phyloP scores from a whole-genome alignment of 73 alveolate species.

The Blepharisma stoltei region DNA sequence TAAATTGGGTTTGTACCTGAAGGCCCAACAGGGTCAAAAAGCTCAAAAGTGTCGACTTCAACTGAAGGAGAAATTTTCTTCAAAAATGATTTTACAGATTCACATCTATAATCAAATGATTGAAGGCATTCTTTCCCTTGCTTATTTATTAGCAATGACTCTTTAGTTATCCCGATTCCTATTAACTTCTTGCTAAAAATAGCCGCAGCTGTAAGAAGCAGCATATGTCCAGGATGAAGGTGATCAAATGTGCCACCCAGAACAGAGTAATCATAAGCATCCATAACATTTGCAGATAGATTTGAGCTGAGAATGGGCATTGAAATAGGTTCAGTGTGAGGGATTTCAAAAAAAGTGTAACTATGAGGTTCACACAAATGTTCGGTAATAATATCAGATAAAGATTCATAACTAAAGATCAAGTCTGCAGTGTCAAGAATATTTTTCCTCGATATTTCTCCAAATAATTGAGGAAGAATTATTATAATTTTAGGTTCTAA shows the following conservation, averaged over 20 bases:
- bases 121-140: constrained; percentile 38
- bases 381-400: not conserved
- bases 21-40: constrained; percentile 55
- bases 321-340: not conserved
- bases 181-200: constrained; percentile 38
- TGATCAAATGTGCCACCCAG: constrained; percentile 70
- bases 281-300: not conserved
- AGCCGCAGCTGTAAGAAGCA: constrained; percentile 47
- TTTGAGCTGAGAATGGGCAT: not conserved
- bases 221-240: constrained; percentile 53
- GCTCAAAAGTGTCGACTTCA: constrained; percentile 38
- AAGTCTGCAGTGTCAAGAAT: not conserved
- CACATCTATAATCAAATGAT: constrained; percentile 34
- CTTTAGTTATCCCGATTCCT: constrained; percentile 48
- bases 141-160: constrained; percentile 40
- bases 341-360: not conserved
- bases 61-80: constrained; percentile 28
- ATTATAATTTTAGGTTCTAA: not conserved
- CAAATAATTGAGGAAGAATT: constrained; percentile 7
- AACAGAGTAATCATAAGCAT: constrained; percentile 34
- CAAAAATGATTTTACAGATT: constrained; percentile 39
- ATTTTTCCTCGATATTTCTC: not conserved
- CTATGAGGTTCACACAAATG: not conserved
- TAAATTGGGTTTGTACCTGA: constrained; percentile 46
- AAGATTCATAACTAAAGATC: not conserved